phyloP scores from a whole-genome alignment of 139 green algal genomes.

The Chlamydomonas applanata region DNA sequence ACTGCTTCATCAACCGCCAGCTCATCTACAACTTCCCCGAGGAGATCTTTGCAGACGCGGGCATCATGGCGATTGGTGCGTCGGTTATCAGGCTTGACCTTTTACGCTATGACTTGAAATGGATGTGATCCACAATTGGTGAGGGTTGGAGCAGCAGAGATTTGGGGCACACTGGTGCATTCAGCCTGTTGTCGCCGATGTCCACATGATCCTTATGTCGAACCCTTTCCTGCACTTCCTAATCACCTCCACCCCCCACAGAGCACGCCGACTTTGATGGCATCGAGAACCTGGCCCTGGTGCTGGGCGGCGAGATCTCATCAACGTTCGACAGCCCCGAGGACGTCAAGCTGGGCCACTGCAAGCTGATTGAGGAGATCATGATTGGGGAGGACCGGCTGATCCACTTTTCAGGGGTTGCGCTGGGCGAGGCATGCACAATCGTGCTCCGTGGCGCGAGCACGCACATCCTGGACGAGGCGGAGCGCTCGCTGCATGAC shows the following conservation, averaged over 20 bases:
- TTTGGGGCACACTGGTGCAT: too few species aligned
- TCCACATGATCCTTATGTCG: too few species aligned
- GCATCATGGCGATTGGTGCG: slow-evolving; percentile 20
- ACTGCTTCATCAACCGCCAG: slow-evolving; percentile 98
- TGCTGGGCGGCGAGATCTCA: slow-evolving; percentile 95
- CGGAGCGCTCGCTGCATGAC: slow-evolving; percentile 96
- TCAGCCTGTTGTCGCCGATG: too few species aligned
- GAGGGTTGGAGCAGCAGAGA: too few species aligned
- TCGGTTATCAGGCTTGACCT: background rate
- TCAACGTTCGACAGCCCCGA: slow-evolving; percentile 92
- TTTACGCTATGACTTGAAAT: background rate
- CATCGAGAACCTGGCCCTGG: slow-evolving; percentile 95
- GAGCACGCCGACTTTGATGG: slow-evolving; percentile 77
- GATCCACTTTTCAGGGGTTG: slow-evolving; percentile 94
- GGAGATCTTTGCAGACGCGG: slow-evolving; percentile 54
- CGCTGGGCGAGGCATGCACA: slow-evolving; percentile 93
- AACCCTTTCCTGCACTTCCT: too few species aligned
- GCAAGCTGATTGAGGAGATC: slow-evolving; percentile 93
- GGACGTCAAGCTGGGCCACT: slow-evolving; percentile 80
- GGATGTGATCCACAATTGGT: slow-evolving; percentile 1
- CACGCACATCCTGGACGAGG: slow-evolving; percentile 95
- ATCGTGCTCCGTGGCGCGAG: slow-evolving; percentile 94
- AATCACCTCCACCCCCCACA: slow-evolving; percentile 5
- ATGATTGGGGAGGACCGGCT: slow-evolving; percentile 95
- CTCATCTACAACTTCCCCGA: slow-evolving; percentile 99